Conservation (phyloP, 1,284 basidiomycete genomes). For the Cutaneotrichosporon cyanovorans region DNA sequence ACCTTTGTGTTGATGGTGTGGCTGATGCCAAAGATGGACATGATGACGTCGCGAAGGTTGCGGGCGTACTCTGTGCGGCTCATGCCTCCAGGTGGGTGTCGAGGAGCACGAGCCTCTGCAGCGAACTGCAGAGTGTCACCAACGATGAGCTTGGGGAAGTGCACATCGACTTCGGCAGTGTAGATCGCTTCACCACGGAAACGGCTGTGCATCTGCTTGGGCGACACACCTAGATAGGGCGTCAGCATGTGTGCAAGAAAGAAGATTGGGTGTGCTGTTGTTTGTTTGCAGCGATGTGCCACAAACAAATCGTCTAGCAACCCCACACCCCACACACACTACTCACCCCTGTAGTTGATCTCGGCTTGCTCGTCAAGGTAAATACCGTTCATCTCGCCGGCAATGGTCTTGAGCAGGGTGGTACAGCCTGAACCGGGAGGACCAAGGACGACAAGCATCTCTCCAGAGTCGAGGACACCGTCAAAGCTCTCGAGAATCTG, state of each 20-base stretch:
- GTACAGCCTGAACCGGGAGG: constrained; percentile 60
- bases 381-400: constrained; percentile 52
- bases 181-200: constrained; percentile 48
- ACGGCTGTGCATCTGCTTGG: constrained; percentile 41
- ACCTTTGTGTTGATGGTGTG: constrained; percentile 50
- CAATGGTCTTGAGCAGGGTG: constrained; percentile 51
- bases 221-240: constrained; percentile 31
- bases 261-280: too few species aligned
- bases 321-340: neutral
- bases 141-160: constrained; percentile 51
- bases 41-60: constrained; percentile 47
- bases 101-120: constrained; percentile 38
- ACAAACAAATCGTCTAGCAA: too few species aligned
- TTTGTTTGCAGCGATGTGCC: too few species aligned
- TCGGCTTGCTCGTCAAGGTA: constrained; percentile 43
- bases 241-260: too few species aligned
- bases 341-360: constrained; percentile 44
- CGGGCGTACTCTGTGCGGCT: constrained; percentile 42
- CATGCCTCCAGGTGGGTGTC: constrained; percentile 46
- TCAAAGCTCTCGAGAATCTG: constrained; percentile 50
- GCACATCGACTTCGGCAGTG: constrained; percentile 49
- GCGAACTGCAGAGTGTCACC: constrained; percentile 46
- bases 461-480: constrained; percentile 47
- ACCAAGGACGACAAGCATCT: constrained; percentile 53
- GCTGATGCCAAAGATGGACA: constrained; percentile 51